phyloP scores from a whole-genome alignment of 1,284 basidiomycete genomes.

The Ceratobasidium sp. region DNA sequence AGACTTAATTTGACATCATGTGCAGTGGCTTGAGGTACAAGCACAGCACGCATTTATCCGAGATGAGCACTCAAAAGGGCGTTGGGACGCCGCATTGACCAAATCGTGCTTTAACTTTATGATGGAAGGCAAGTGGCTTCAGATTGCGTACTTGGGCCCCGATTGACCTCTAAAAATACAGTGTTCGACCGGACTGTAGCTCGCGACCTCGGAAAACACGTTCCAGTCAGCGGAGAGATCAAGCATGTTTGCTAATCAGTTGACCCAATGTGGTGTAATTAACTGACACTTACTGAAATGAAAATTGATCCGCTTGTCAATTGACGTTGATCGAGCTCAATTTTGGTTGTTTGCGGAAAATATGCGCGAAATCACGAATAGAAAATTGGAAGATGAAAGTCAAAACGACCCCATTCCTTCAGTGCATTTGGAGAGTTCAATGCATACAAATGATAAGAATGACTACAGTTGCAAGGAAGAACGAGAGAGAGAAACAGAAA shows the following conservation, averaged over 20 bases:
- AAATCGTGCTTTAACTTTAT: slow-evolving; percentile 83
- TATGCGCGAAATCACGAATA: too few relatives aligned
- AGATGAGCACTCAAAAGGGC: slow-evolving; percentile 88
- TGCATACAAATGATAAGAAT: slow-evolving; percentile 42
- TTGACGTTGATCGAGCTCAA: neutral
- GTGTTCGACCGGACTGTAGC: slow-evolving; percentile 89
- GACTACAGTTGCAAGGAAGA: slow-evolving; percentile 54
- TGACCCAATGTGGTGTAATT: neutral
- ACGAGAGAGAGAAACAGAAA: slow-evolving; percentile 58
- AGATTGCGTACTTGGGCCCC: too few relatives aligned
- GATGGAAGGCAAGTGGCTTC: slow-evolving; percentile 66
- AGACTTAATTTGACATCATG: neutral
- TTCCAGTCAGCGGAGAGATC: slow-evolving; percentile 58
- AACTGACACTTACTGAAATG: slow-evolving; percentile 22
- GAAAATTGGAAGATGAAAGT: slow-evolving; percentile 13
- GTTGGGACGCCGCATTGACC: slow-evolving; percentile 92
- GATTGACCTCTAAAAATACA: neutral
- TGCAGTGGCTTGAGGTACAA: slow-evolving; percentile 88
- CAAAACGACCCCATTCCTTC: slow-evolving; percentile 27
- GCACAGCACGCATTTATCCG: slow-evolving; percentile 95
- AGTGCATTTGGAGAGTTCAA: slow-evolving; percentile 41
- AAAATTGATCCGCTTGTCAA: neutral
- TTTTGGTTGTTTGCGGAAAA: neutral
- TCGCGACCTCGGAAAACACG: slow-evolving; percentile 78
- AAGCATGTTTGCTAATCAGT: slow-evolving; percentile 79